Evolutionary conservation across 1,139 yeast species (phyloP).

Genomic region (Diutina catenulata): DNA sequence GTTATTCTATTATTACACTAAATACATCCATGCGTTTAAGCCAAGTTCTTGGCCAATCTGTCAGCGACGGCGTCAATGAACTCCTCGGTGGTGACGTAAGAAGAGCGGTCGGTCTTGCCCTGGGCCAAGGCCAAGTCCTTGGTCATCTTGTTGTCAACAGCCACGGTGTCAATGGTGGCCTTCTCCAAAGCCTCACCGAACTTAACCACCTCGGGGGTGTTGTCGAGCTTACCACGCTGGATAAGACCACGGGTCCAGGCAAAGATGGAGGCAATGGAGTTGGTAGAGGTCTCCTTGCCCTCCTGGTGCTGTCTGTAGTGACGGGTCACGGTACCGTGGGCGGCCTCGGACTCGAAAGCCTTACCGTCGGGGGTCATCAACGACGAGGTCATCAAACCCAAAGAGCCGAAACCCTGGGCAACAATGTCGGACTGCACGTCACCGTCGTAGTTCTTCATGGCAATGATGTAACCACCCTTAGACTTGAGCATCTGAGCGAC

Average conservation of each 20-base stretch:
- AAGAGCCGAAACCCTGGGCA: slow-evolving; percentile 95
- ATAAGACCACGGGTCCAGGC: slow-evolving; percentile 94
- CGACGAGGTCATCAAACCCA: slow-evolving; percentile 94
- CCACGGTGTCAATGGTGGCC: slow-evolving; percentile 81
- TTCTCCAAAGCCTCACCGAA: slow-evolving; percentile 72
- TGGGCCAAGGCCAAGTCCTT: slow-evolving; percentile 86
- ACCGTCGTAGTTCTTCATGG: slow-evolving; percentile 95
- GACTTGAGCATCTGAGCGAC: slow-evolving; percentile 97
- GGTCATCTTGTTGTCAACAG: slow-evolving; percentile 81
- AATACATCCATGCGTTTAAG: neutral
- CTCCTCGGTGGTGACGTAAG: slow-evolving; percentile 84
- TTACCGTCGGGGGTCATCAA: slow-evolving; percentile 91
- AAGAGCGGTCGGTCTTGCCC: slow-evolving; percentile 70
- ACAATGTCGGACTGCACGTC: slow-evolving; percentile 95
- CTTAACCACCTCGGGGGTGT: slow-evolving; percentile 69
- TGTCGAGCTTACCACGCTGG: slow-evolving; percentile 84
- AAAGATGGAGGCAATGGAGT: slow-evolving; percentile 93
- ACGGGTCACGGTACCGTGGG: slow-evolving; percentile 96
- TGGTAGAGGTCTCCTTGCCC: slow-evolving; percentile 96
- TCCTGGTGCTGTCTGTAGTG: slow-evolving; percentile 91
- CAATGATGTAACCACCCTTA: slow-evolving; percentile 87
- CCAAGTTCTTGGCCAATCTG: slow-evolving; percentile 17
- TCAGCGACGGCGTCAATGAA: slow-evolving; percentile 68
- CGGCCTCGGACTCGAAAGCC: slow-evolving; percentile 93
- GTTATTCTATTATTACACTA: neutral